A percentile compares a stretch with the other conserved stretches of the same genome.
Evolutionary conservation across 2,329 filamentous ascomycete species (phyloP).

Genomic region (Claviceps sp.): DNA sequence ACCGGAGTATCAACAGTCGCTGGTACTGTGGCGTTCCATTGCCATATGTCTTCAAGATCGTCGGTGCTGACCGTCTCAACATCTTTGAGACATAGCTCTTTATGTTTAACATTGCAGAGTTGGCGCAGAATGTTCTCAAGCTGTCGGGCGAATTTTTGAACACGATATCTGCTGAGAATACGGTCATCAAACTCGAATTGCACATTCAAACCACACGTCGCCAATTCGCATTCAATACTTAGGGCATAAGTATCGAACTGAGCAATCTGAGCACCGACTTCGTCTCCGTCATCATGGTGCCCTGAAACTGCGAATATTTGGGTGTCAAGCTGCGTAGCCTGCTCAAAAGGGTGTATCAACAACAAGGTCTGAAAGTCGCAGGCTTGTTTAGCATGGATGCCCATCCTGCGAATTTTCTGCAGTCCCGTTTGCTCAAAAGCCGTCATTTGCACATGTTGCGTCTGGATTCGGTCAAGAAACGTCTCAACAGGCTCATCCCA

Average conservation of each 20-base stretch:
- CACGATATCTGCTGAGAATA: not conserved
- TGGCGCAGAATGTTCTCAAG: conserved; percentile 1
- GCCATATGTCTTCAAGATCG: conserved; percentile 6
- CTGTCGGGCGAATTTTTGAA: conserved; percentile 1
- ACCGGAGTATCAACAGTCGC: conserved; percentile 2
- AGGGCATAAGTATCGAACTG: conserved; percentile 2
- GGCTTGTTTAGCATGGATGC: conserved; percentile 5
- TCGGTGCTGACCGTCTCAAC: not conserved
- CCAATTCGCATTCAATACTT: conserved; percentile 2
- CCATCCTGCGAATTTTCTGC: conserved; percentile 13
- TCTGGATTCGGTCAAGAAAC: conserved; percentile 10
- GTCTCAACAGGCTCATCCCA: conserved; percentile 5
- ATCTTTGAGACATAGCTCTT: not conserved
- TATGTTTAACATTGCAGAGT: not conserved
- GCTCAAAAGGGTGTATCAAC: not conserved
- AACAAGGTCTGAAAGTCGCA: conserved; percentile 10
- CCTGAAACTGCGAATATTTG: not conserved
- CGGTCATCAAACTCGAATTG: not conserved
- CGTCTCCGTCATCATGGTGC: not conserved
- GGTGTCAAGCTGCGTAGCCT: not conserved
- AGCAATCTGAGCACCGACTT: not conserved
- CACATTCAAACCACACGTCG: not conserved
- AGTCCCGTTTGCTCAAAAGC: conserved; percentile 15
- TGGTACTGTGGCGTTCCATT: conserved; percentile 4
- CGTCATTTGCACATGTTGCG: conserved; percentile 12